These are phyloP conservation scores for Entomophthora muscae DNA, from an alignment of 371 early-diverging fungal genomes.

Conservation along the genomic window DNA sequence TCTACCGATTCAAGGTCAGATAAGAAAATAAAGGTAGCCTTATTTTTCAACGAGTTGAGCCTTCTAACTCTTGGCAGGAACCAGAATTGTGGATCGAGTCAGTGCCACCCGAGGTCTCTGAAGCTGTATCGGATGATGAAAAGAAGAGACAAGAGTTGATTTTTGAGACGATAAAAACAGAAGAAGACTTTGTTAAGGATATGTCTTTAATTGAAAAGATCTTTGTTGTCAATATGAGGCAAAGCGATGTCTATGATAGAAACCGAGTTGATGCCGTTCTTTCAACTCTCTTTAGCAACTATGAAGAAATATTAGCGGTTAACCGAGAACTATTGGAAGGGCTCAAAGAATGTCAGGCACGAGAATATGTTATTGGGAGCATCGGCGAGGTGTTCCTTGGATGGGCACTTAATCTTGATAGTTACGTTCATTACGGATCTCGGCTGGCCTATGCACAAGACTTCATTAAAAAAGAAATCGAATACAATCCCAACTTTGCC, in stretches of 20 bases:
- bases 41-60: no score
- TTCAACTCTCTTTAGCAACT: slow-evolving; percentile 43
- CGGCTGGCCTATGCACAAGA: slow-evolving; percentile 70
- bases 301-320: slow-evolving; percentile 43
- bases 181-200: slow-evolving; percentile 77
- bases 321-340: slow-evolving; percentile 45
- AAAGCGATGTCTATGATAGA: neutral
- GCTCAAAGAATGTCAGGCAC: slow-evolving; percentile 47
- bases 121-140: slow-evolving; percentile 47
- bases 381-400: slow-evolving; percentile 72
- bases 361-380: slow-evolving; percentile 41
- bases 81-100: slow-evolving; percentile 33
- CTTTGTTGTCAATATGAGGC: neutral
- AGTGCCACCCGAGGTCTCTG: slow-evolving; percentile 46
- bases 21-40: neutral
- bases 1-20: neutral
- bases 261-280: slow-evolving; percentile 5
- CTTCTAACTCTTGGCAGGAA: neutral
- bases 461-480: slow-evolving; percentile 60
- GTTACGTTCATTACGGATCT: slow-evolving; percentile 73
- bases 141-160: slow-evolving; percentile 78
- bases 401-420: slow-evolving; percentile 47
- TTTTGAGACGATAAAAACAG: slow-evolving; percentile 75
- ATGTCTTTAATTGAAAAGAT: slow-evolving; percentile 34
- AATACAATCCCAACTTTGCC: slow-evolving; percentile 40